Evolutionary conservation across 116 monocot species (phyloP), one percentile per base, ranked within the genome.

Genomic region (Papilionanthe hybrid): DNA sequence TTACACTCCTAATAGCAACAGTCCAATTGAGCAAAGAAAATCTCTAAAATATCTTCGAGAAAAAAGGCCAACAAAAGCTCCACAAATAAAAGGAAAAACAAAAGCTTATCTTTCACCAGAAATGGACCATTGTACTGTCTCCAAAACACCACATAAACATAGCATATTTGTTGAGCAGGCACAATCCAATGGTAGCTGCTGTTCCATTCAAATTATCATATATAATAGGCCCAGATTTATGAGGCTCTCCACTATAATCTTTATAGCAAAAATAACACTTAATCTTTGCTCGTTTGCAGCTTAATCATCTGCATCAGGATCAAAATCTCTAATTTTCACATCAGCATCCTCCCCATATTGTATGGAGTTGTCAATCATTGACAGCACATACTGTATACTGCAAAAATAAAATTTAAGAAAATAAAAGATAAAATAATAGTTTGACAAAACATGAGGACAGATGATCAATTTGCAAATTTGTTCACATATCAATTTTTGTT

Each of bases 301-400:
- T 28, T 68, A 77, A 22, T 82, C 77, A 50, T 82, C 77, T 4
- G 68, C 82, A 49, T 66, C 69, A 20, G 77, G 68, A 87, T 94
- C 91, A 42, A 94, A 97, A 78, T 97, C 96, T 78, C 79, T 86
- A 9, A 91, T 43, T 83, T 92, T 94, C 76, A 97, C 96, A 78
- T 97, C 96, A 42, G 94, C 96, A 83, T 97, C 92, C 85, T 97
- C 94, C 78, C 96, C 95, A 60, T 91, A 95, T 84, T 93, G 91
- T 77, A 92, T 95, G 84, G 89, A 95, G 82, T 91, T 95, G 77
- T 95, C 93, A 29, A 93, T 93, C 15, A 32, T 72, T 47, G 97
- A 97, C 44, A 97, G 37, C 20, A 97, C 87, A 77, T 94, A 94
- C 37, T 88, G 92, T 25, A 97, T 92, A 75, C 95, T 95, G 83